phyloP scores from a whole-genome alignment of 768 basidiomycete genomes.

The Tylopilus balloui region DNA sequence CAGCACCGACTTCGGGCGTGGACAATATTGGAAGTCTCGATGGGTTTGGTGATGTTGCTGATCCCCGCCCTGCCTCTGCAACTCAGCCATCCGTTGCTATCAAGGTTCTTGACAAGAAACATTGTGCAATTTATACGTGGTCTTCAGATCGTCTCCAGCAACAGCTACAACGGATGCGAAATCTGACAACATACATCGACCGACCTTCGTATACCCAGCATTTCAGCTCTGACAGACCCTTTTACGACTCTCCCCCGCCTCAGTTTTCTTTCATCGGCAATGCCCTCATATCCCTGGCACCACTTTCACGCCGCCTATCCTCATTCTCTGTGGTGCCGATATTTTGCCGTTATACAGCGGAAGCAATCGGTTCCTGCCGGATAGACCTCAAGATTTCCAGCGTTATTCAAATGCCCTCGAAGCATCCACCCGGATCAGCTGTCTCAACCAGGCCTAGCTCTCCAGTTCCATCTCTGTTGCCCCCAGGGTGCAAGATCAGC shows the following conservation, averaged over 20 bases:
- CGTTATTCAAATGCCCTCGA: conserved; percentile 52
- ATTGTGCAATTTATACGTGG: conserved; percentile 89
- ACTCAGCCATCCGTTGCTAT: conserved; percentile 82
- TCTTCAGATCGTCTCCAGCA: conserved; percentile 84
- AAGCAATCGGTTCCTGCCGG: conserved; percentile 93
- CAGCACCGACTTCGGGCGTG: conserved; percentile 75
- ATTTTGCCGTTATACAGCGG: conserved; percentile 89
- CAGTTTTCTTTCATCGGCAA: conserved; percentile 93
- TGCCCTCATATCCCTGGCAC: conserved; percentile 74
- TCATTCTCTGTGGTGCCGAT: conserved; percentile 79
- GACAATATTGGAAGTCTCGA: conserved; percentile 84
- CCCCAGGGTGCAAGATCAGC: conserved; percentile 72
- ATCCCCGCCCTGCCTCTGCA: conserved; percentile 65
- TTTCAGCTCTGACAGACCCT: conserved; percentile 90
- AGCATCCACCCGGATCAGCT: conserved; percentile 56
- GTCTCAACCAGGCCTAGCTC: conserved; percentile 73
- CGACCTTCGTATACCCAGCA: conserved; percentile 91
- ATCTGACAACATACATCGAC: conserved; percentile 84
- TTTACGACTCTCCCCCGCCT: conserved; percentile 84
- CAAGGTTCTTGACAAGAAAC: conserved; percentile 86
- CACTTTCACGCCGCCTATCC: conserved; percentile 72
- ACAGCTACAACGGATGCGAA: conserved; percentile 90
- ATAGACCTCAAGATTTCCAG: conserved; percentile 80
- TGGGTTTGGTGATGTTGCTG: conserved; percentile 91
- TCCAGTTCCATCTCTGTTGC: conserved; percentile 62